Percentiles rank a stretch among this genome's conserved stretches.
phyloP scores from a whole-genome alignment of 1,284 basidiomycete species.

The Ceratobasidium theobromae region DNA sequence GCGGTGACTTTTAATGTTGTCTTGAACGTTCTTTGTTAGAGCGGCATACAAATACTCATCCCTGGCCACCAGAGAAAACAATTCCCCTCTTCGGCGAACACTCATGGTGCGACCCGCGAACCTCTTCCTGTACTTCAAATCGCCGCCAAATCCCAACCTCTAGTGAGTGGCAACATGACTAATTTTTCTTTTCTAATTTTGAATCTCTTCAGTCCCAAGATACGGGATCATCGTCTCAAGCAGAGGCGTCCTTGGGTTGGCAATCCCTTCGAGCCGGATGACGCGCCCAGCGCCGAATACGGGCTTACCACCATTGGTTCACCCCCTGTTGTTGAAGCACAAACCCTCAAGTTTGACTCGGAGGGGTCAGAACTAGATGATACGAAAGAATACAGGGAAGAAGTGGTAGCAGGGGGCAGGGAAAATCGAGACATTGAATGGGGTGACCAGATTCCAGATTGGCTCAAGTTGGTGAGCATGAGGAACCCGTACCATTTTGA shows the following conservation, averaged over 20 bases:
- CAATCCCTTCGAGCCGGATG: not conserved
- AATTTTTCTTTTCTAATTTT: not conserved
- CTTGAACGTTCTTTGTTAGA: too few relatives aligned
- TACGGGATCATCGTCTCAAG: not conserved
- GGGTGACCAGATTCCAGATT: slow-evolving; percentile 16
- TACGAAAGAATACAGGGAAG: not conserved
- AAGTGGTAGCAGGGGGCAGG: not conserved
- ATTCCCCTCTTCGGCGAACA: too few relatives aligned
- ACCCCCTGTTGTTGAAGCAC: too few relatives aligned
- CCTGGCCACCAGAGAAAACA: too few relatives aligned
- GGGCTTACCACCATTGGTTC: not conserved
- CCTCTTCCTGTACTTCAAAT: not conserved
- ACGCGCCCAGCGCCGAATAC: not conserved
- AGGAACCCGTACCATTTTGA: too few relatives aligned
- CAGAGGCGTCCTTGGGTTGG: not conserved
- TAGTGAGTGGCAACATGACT: not conserved
- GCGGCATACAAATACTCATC: too few relatives aligned
- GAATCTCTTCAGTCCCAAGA: not conserved
- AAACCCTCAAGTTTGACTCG: too few relatives aligned
- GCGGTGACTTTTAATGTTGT: too few relatives aligned
- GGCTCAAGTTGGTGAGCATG: slow-evolving; percentile 16
- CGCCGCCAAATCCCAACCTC: not conserved
- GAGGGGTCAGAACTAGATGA: too few relatives aligned
- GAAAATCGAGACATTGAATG: slow-evolving; percentile 2
- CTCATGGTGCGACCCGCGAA: too few relatives aligned